Evolutionary conservation across 306 rosid genomes (phyloP), one percentile per base, ranked within the genome.

Genomic region (Mimosa bimucronata): DNA sequence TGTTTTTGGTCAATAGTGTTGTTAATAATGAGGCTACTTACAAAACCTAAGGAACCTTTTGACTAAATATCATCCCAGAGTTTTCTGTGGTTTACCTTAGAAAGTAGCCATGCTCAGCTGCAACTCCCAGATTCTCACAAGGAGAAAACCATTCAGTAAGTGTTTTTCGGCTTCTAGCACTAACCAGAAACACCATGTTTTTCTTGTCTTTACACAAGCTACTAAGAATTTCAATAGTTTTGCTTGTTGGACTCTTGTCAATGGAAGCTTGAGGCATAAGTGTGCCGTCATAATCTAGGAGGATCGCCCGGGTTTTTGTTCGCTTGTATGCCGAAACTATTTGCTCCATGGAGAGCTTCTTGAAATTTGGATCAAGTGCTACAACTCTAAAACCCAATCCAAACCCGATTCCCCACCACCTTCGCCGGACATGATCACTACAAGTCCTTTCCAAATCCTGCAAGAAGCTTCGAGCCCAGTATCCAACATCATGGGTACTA

Each of bases 381-480:
- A 91, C 91, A 70, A 91, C 95, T 84, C 95, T 79, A 66, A 91
- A 91, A 77, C 95, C 82, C 79, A 91, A 84, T 40, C 95, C 95
- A 40, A 91, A 91, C 38, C 95, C 95, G 8, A 91, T 91, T 48
- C 92, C 95, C 92, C 92, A 91, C 82, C 91, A 89, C 76, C 95
- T 84, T 71, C 86, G 80, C 73, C 91, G 84, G 64, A 79, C 85
- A 67, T 91, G 95, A 30, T 89, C 95, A 69, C 83, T 45, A 66
- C 95, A 91, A 10, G 91, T 84, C 82, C 95, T 84, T 78, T 81
- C 91, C 85, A 91, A 77, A 84, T 91, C 95, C 69, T 80, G 89
- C 41, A 91, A 83, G 86, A 91, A 91, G 74, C 95, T 91, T 25
- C 85, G 92, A 48, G 95, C 95, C 95, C 95, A 91, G 67, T 91